Percentiles rank a stretch among this genome's conserved stretches.
Evolutionary conservation across 148 eudicot species (phyloP).

Genomic region (Persicaria tinctoria): DNA sequence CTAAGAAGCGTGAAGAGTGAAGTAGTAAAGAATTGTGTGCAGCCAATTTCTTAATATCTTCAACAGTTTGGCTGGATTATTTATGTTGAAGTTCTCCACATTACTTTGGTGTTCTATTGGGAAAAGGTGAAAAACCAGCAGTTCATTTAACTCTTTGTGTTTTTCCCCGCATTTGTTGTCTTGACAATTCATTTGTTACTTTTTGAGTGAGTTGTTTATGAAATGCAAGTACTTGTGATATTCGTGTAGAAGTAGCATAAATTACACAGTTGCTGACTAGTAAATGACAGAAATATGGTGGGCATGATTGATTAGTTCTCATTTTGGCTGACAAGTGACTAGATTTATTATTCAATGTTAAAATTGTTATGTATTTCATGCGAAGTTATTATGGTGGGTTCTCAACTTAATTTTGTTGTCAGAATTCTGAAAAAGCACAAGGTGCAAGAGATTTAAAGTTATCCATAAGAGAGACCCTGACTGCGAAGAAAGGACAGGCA

Average conservation of each 20-base stretch:
- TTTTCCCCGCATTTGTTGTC: neutral
- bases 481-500: constrained; percentile 52
- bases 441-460: constrained; percentile 45
- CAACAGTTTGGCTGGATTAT: neutral
- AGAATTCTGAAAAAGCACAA: constrained; percentile 50
- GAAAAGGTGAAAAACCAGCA: neutral
- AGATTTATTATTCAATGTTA: neutral
- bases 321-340: constrained; percentile 6
- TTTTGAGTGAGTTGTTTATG: neutral
- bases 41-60: neutral
- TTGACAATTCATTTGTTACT: neutral
- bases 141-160: neutral
- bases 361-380: neutral
- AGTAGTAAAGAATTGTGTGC: neutral
- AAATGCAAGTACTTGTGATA: neutral
- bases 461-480: constrained; percentile 68
- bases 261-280: neutral
- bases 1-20: neutral
- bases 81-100: neutral
- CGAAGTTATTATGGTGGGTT: neutral
- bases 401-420: constrained; percentile 15
- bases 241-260: neutral
- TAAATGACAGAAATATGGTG: neutral
- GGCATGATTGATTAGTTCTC: neutral
- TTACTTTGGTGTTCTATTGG: neutral